These are phyloP conservation scores for Madurella mycetomatis DNA, from an alignment of 2,329 filamentous ascomycete genomes.

Conservation along the genomic window DNA sequence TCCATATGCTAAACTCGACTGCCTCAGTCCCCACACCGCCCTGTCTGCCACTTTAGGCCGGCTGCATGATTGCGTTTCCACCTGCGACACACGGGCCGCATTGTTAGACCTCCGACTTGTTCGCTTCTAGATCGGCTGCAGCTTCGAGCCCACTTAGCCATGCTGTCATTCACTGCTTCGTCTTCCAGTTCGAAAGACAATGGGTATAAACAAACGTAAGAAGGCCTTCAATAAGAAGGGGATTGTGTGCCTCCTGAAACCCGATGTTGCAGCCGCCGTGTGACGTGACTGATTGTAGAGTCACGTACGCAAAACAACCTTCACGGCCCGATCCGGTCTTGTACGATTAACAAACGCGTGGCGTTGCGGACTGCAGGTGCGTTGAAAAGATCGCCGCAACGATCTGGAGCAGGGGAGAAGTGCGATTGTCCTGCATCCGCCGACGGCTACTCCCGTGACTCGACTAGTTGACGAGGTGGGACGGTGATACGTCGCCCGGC, in stretches of 20 bases:
- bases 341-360: background rate
- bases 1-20: too few relatives aligned
- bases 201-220: background rate
- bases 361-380: background rate
- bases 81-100: too few relatives aligned
- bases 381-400: too few relatives aligned
- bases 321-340: background rate
- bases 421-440: too few relatives aligned
- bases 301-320: background rate
- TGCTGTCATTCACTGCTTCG: background rate
- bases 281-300: background rate
- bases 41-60: too few relatives aligned
- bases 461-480: too few relatives aligned
- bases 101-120: background rate
- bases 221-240: background rate
- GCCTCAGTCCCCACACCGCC: too few relatives aligned
- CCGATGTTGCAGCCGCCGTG: background rate
- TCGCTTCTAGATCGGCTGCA: background rate
- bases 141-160: background rate
- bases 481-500: too few relatives aligned
- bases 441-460: too few relatives aligned
- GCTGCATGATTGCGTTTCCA: too few relatives aligned
- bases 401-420: too few relatives aligned
- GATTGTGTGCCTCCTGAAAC: background rate
- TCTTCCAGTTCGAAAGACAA: background rate